A percentile compares a stretch with the other conserved stretches of the same genome.
Evolutionary conservation across 2,329 filamentous ascomycete species (phyloP).

Genomic region (Colletotrichum somersetense): DNA sequence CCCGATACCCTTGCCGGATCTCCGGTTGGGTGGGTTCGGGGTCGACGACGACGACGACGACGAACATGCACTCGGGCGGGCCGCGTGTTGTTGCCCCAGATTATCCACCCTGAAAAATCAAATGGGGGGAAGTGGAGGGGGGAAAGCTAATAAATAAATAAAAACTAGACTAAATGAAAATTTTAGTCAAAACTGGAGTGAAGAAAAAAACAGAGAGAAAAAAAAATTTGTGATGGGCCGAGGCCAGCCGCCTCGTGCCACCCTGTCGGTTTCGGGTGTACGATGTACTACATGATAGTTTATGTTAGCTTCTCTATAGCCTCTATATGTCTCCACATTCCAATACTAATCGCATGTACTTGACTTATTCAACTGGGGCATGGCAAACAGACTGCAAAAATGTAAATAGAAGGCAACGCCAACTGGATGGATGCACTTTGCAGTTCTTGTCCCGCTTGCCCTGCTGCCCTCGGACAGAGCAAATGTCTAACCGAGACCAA

Average conservation of each 20-base stretch:
- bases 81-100: constrained; percentile 36
- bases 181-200: not conserved
- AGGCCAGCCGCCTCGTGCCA: constrained; percentile 36
- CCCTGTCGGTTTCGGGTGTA: constrained; percentile 4
- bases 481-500: not conserved
- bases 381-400: not conserved
- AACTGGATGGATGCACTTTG: not conserved
- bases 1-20: constrained; percentile 28
- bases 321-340: not conserved
- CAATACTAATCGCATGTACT: too few species aligned
- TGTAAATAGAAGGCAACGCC: not conserved
- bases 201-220: not conserved
- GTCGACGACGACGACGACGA: not conserved
- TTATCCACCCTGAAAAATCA: constrained; percentile 32
- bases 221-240: constrained; percentile 16
- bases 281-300: too few species aligned
- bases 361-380: too few species aligned
- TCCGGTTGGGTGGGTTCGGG: constrained; percentile 25
- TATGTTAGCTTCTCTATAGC: not conserved
- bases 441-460: not conserved
- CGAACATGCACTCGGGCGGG: constrained; percentile 12
- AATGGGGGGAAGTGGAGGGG: not conserved
- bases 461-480: not conserved
- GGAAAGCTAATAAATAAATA: too few species aligned
- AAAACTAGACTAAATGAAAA: not conserved